phyloP scores from a whole-genome alignment of 2,329 filamentous ascomycete species.

The Fusarium acutatum region DNA sequence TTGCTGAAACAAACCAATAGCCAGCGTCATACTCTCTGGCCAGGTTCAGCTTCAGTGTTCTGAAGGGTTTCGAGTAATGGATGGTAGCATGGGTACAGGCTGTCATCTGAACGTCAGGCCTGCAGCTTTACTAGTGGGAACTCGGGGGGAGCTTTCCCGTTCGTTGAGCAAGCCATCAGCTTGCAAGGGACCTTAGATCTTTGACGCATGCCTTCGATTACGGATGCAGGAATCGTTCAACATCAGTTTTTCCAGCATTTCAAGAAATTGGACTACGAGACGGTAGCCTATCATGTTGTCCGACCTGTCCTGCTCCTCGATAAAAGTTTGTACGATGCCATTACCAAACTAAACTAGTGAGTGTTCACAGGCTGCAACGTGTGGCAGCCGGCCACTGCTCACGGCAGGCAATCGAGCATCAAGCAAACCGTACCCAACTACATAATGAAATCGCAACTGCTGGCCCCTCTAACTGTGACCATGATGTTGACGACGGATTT shows the following conservation, averaged over 20 bases:
- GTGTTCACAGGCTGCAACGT: slow-evolving; percentile 6
- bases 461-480: slow-evolving; percentile 1
- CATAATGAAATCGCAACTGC: slow-evolving; percentile 3
- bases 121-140: slow-evolving; percentile 12
- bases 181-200: slow-evolving; percentile 18
- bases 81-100: slow-evolving; percentile 9
- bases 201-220: slow-evolving; percentile 16
- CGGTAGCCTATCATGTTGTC: not conserved
- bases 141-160: slow-evolving; percentile 1
- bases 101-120: slow-evolving; percentile 15
- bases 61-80: not conserved
- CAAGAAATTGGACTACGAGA: not conserved
- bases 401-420: not conserved
- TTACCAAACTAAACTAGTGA: slow-evolving; percentile 1
- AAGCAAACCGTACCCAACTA: not conserved
- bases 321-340: slow-evolving; percentile 15
- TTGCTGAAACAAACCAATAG: not conserved
- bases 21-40: not conserved
- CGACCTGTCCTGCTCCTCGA: slow-evolving; percentile 17
- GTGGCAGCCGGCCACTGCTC: not conserved
- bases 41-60: not conserved
- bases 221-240: not conserved
- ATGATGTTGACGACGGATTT: slow-evolving; percentile 14
- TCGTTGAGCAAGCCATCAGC: slow-evolving; percentile 6
- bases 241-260: slow-evolving; percentile 3